Base-by-base conservation (phyloP, 495 filamentous ascomycete genomes). In the Thermothielavioides terrestris region DNA sequence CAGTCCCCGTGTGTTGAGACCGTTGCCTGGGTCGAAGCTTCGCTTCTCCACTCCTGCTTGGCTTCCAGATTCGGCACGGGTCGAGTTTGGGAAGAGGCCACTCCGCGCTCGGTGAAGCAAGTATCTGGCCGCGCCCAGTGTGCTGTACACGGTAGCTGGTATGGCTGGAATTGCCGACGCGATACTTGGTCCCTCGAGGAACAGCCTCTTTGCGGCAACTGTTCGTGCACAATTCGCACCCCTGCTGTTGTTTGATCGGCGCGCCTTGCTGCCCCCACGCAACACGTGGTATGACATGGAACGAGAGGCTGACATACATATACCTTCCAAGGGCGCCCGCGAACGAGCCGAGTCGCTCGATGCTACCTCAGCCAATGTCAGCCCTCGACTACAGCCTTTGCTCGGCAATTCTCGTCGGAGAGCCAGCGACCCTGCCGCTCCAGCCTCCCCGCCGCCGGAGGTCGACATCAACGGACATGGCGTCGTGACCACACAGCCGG, bases 401-500 rank as follows among this genome's bases (percentile, higher is more conserved):
- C 57, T 64, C 14, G 30, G 23, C 14, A 20, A 30, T 17, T 50
- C 52, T 8, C 27, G 42, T 1, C 54, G 43, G 27, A 34, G 42
- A 22, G 42, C 36, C n/a, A 53, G 30, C 31, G 49, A 58, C 43
- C 36, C 42, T 37, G 43, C 30, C n/a, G 35, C 38, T 23, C 32
- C 54, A 2, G 37, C 31, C 2, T 49, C 55, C 55, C 27, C 52
- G 42, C 35, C 46, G 8, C 18, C 34, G n/a, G 10, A 38, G 34
- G 10, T 32, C 39, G 27, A 11, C 45, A 8, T 21, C 49, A 56
- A 58, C 50, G 64, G 51, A 10, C 57, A 63, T 17, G 67, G 58
- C 52, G 57, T 70, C 39, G 60, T 65, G 15, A 62, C 46, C 23
- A 56, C 57, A 32, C 58, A 56, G 47, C 62, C 65, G 25, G 38